A percentile compares a stretch with the other conserved stretches of the same genome.
Evolutionary conservation across 306 rosid genomes (phyloP).

Genomic region (Citrullus mucosospermus): DNA sequence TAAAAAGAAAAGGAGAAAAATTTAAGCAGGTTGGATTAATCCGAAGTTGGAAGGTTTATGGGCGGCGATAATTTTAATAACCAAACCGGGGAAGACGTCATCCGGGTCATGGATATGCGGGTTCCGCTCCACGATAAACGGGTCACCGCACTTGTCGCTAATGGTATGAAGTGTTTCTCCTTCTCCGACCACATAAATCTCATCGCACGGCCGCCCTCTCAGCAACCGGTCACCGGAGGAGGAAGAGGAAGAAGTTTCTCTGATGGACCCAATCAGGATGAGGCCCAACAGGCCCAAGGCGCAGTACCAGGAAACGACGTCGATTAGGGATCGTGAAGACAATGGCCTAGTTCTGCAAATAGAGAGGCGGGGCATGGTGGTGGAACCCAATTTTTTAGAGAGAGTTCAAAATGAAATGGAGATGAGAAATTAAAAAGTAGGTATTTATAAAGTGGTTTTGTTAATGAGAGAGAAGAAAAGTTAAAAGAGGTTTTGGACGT

Average conservation of each 20-base stretch:
- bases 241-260: background rate
- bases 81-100: constrained; percentile 80
- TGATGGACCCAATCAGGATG: background rate
- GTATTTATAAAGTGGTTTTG: background rate
- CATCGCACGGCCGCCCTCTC: constrained; percentile 13
- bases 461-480: background rate
- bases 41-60: background rate
- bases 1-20: background rate
- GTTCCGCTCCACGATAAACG: constrained; percentile 67
- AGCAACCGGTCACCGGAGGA: background rate
- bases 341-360: background rate
- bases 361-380: background rate
- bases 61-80: constrained; percentile 42
- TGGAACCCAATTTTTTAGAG: background rate
- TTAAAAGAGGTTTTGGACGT: background rate
- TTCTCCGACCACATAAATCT: constrained; percentile 51
- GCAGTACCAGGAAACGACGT: constrained; percentile 1
- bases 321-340: background rate
- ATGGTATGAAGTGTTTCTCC: constrained; percentile 75
- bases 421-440: background rate
- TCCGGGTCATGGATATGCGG: constrained; percentile 86
- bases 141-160: constrained; percentile 72
- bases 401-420: background rate
- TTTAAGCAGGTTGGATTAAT: background rate
- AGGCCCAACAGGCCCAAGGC: background rate